Conservation (phyloP, 139 green algal species). For the Closterium sp. region DNA sequence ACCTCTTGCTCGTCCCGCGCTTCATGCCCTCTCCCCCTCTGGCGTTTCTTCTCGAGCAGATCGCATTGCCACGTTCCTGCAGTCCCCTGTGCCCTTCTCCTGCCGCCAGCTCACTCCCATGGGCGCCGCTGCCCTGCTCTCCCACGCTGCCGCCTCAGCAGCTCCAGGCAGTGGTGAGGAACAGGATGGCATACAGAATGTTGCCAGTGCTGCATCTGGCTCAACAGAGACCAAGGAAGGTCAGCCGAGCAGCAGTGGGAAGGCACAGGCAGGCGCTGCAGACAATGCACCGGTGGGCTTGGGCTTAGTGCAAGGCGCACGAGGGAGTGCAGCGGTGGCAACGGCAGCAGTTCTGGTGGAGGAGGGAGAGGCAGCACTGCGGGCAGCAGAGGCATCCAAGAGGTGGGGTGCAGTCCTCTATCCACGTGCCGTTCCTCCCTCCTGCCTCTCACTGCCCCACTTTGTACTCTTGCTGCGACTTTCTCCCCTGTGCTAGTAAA, state of each 20-base stretch:
- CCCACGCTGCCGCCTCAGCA: background rate
- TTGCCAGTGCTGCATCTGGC: no score
- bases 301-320: no score
- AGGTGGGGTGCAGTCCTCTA: background rate
- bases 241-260: background rate
- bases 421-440: no score
- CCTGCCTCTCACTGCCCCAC: no score
- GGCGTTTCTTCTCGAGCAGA: background rate
- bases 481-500: no score
- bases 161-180: no score
- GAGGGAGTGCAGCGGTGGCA: background rate
- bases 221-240: background rate
- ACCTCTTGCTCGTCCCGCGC: no score
- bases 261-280: background rate
- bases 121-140: background rate
- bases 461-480: no score
- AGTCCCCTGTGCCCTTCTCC: constrained; percentile 17
- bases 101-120: background rate
- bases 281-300: background rate
- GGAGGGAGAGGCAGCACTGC: background rate
- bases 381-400: background rate
- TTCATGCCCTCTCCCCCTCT: background rate
- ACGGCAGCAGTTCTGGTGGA: background rate
- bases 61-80: constrained; percentile 10
- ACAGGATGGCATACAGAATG: no score